A percentile compares a stretch with the other conserved stretches of the same genome.
Conservation (phyloP, 441 rosid genomes). For the Gossypium aridum region DNA sequence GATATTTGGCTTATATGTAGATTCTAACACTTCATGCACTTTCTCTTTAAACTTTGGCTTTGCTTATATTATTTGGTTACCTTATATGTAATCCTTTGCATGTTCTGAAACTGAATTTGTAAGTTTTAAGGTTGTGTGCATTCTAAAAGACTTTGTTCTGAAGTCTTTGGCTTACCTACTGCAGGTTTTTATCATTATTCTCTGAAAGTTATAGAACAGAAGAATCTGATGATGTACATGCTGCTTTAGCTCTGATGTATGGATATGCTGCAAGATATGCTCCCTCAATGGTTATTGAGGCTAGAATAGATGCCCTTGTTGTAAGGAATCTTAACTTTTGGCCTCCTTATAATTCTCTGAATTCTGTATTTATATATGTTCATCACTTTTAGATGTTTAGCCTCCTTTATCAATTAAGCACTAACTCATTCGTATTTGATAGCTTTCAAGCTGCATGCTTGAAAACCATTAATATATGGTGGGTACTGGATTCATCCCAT, state of each 20-base stretch:
- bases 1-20: not conserved
- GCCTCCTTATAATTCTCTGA: conserved; percentile 7
- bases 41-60: not conserved
- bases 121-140: not conserved
- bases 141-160: conserved; percentile 2
- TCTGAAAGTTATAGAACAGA: conserved; percentile 75
- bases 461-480: not conserved
- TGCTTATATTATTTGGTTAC: not conserved
- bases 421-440: not conserved
- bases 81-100: not conserved
- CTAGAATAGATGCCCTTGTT: conserved; percentile 95
- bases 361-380: not conserved
- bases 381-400: conserved; percentile 2
- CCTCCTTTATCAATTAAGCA: not conserved
- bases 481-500: conserved; percentile 1
- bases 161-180: conserved; percentile 18
- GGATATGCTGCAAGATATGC: conserved; percentile 99
- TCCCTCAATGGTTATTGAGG: conserved; percentile 94
- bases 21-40: conserved; percentile 10
- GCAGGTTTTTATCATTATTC: conserved; percentile 85
- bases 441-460: conserved; percentile 8
- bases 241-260: conserved; percentile 99
- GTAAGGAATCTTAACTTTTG: conserved; percentile 43
- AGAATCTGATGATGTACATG: conserved; percentile 98
- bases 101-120: not conserved